A percentile compares a stretch with the other conserved stretches of the same genome.
These are phyloP conservation scores for Hymenoscyphus linearis DNA, from an alignment of 2,329 filamentous ascomycete species.

Conservation along the genomic window DNA sequence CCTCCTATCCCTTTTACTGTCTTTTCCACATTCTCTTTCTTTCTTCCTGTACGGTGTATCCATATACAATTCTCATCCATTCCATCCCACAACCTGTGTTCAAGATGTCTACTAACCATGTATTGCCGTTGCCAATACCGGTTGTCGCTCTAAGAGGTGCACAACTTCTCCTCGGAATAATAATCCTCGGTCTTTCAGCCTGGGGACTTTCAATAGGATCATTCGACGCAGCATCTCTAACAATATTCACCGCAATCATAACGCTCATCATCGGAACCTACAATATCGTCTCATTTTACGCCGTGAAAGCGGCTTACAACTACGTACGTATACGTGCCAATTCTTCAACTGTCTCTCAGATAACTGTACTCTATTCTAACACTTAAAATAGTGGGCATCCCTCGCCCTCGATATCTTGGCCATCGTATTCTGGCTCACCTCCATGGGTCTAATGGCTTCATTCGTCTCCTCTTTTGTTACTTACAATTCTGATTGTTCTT, in stretches of 20 bases:
- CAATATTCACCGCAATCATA: conserved; percentile 5
- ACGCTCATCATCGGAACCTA: conserved; percentile 4
- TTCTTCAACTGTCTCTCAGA: neutral
- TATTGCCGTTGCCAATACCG: neutral
- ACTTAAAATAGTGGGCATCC: conserved; percentile 2
- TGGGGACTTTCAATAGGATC: neutral
- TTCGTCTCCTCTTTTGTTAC: neutral
- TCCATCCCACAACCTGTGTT: neutral
- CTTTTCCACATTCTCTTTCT: neutral
- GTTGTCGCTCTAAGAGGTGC: neutral
- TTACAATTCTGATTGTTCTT: neutral
- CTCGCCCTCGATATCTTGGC: conserved; percentile 4
- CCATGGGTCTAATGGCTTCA: conserved; percentile 1
- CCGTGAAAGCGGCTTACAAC: conserved; percentile 1
- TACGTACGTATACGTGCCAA: neutral
- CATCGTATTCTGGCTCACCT: conserved; percentile 7
- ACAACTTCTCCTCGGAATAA: neutral
- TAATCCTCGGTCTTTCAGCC: conserved; percentile 1
- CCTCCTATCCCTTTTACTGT: neutral
- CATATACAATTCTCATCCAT: neutral
- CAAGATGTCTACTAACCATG: conserved; percentile 2
- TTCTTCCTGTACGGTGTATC: no score
- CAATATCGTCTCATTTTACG: neutral
- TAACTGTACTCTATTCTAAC: neutral
- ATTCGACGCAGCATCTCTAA: neutral